Conservation (phyloP, 2,329 filamentous ascomycete genomes). For the Trichoderma hamatum region DNA sequence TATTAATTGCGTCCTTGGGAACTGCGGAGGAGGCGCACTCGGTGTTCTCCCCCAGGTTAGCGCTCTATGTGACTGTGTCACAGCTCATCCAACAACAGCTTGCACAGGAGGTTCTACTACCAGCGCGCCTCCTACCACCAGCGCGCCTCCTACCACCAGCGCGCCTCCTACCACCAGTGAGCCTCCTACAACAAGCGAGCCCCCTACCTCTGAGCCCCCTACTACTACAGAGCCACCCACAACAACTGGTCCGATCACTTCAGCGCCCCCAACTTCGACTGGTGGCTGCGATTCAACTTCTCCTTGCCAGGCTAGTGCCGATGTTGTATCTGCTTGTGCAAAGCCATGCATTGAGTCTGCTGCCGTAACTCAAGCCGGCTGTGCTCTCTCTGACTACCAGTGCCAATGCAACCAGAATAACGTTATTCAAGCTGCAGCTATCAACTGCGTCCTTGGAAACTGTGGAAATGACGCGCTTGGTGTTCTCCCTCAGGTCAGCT, state of each 20-base stretch:
- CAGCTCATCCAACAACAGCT: constrained; percentile 29
- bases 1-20: constrained; percentile 29
- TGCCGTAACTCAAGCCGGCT: constrained; percentile 25
- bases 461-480: constrained; percentile 26
- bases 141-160: neutral
- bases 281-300: constrained; percentile 31
- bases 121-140: neutral
- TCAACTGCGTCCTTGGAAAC: constrained; percentile 29
- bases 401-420: constrained; percentile 28
- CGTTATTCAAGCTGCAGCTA: constrained; percentile 29
- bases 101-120: constrained; percentile 22
- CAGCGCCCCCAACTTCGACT: no score
- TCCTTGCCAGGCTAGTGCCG: constrained; percentile 33
- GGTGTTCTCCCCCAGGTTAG: constrained; percentile 29
- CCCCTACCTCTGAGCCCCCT: neutral
- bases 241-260: no score
- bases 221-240: neutral
- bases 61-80: constrained; percentile 32
- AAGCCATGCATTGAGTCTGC: constrained; percentile 29
- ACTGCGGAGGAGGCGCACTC: constrained; percentile 27
- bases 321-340: constrained; percentile 29
- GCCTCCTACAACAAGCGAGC: neutral
- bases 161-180: neutral
- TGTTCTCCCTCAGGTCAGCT: constrained; percentile 29
- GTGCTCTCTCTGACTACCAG: constrained; percentile 27